Conservation (phyloP, 805 yeast genomes). For the Yarrowia sp. region DNA sequence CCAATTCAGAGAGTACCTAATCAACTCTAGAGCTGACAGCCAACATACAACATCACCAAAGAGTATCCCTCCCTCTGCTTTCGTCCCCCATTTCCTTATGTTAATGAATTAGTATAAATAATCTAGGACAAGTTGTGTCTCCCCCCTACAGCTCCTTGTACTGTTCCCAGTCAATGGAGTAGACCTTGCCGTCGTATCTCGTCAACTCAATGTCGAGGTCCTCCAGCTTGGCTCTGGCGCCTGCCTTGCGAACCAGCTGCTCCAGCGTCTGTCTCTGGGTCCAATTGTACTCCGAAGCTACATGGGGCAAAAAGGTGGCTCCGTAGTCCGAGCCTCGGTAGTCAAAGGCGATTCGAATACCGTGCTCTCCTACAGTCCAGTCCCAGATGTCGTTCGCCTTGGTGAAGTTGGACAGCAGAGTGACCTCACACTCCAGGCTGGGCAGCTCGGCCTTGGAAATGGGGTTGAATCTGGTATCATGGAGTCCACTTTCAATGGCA, state of each 20-base stretch:
- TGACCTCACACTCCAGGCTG: conserved; percentile 62
- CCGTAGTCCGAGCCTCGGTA: conserved; percentile 54
- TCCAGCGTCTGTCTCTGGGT: conserved; percentile 70
- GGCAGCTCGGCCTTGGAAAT: conserved; percentile 63
- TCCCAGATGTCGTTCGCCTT: conserved; percentile 60
- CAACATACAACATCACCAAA: too few relatives aligned
- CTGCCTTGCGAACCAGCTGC: conserved; percentile 75
- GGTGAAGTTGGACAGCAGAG: conserved; percentile 67
- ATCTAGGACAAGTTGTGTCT: background rate
- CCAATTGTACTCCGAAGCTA: conserved; percentile 89
- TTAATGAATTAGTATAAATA: conserved; percentile 1
- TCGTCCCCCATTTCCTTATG: too few relatives aligned
- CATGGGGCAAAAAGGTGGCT: conserved; percentile 91
- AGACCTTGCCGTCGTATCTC: conserved; percentile 31
- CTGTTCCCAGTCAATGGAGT: conserved; percentile 32
- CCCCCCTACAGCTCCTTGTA: conserved; percentile 1
- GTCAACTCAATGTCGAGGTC: conserved; percentile 35
- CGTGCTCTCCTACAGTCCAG: conserved; percentile 87
- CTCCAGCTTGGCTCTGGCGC: conserved; percentile 37
- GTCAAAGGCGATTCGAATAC: conserved; percentile 67
- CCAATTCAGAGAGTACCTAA: too few relatives aligned
- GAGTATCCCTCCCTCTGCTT: too few relatives aligned
- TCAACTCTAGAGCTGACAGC: too few relatives aligned
- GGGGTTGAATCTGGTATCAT: conserved; percentile 80
- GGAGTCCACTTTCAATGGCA: conserved; percentile 64